Evolutionary conservation across 768 basidiomycete genomes (phyloP), one percentile per base, ranked within the genome.

Genomic region (Hygrophorus russula): DNA sequence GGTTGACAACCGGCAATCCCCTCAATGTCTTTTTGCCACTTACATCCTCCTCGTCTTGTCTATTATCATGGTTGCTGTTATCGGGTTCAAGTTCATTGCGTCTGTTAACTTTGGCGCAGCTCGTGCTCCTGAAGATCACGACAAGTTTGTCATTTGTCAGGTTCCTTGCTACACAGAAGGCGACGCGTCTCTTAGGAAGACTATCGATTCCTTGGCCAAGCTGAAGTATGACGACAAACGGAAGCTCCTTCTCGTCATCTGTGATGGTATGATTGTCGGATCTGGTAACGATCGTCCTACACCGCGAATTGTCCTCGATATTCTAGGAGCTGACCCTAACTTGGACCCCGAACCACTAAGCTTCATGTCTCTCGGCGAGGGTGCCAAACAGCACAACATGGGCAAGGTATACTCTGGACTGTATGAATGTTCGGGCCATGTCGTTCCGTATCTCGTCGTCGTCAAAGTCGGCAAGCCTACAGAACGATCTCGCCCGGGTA

Each of bases 141-240:
- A 96, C 68, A 94, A 96, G 64, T 94, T 96, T 52, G 85, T 96
- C 49, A 89, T 94, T 53, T 97, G 93, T 59, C 94, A 98, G 56
- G 91, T 98, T 0, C 94, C 94, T 20, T 97, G 94, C 74, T 98
- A 98, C 59, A 98, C 94, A 2, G 94, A 98, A 70, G 94, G 92
- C 50, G 85, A 92, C 49, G 59, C 68, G 11, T 96, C 90, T 4
- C 68, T 98, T 40, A 74, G 85, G 39, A 71, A 69, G 52, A 96
- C 92, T 2, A 94, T 99, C 56, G 91, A 98, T 58, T 94, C 92
- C 4, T 67, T 99, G 45, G 90, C 94, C 1, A 78, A 85, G 59
- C 71, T 94, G 63, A 93, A 89, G 62, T 99, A 98, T 54, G 94
- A 99, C 55, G 94, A 99, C 68, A 99, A 98, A 64, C 85, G 94